Percentiles rank a stretch among this genome's conserved stretches.
These are phyloP conservation scores for Calocera cornea DNA, from an alignment of 768 basidiomycete genomes.

Conservation along the genomic window DNA sequence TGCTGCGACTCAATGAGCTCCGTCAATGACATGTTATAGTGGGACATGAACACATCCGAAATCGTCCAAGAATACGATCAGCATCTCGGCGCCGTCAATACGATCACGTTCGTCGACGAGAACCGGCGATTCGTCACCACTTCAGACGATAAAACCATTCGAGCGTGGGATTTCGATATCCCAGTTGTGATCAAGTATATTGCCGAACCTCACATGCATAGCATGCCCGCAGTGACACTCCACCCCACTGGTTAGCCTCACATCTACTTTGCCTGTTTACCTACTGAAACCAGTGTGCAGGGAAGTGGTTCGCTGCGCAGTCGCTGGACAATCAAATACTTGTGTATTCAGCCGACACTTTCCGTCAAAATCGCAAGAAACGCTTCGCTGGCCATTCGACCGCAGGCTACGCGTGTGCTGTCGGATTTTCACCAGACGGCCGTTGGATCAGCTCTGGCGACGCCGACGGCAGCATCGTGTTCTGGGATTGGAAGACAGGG, in stretches of 20 bases:
- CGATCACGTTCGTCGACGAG: slow-evolving; percentile 97
- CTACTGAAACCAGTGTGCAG: slow-evolving; percentile 27
- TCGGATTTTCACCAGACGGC: slow-evolving; percentile 95
- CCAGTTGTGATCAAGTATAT: slow-evolving; percentile 99
- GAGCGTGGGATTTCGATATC: slow-evolving; percentile 99
- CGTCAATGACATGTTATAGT: slow-evolving; percentile 28
- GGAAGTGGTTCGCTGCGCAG: slow-evolving; percentile 95
- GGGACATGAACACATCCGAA: slow-evolving; percentile 88
- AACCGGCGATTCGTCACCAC: slow-evolving; percentile 95
- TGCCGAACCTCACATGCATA: slow-evolving; percentile 98
- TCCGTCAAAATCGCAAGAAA: slow-evolving; percentile 97
- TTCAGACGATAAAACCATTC: slow-evolving; percentile 96
- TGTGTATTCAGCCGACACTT: slow-evolving; percentile 93
- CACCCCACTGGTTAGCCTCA: slow-evolving; percentile 76
- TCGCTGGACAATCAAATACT: slow-evolving; percentile 97
- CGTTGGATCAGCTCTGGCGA: slow-evolving; percentile 98
- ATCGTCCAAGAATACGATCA: slow-evolving; percentile 98
- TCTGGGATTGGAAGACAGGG: slow-evolving; percentile 99
- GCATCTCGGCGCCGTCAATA: slow-evolving; percentile 95
- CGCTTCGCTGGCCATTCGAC: slow-evolving; percentile 94
- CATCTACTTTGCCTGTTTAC: slow-evolving; percentile 3
- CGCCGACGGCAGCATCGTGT: slow-evolving; percentile 85
- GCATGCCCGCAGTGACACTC: slow-evolving; percentile 94
- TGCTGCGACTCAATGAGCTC: background rate
- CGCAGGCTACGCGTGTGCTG: slow-evolving; percentile 92